Conservation (phyloP, 139 green algal species). For the Chlamydomonas sphaeroides region DNA sequence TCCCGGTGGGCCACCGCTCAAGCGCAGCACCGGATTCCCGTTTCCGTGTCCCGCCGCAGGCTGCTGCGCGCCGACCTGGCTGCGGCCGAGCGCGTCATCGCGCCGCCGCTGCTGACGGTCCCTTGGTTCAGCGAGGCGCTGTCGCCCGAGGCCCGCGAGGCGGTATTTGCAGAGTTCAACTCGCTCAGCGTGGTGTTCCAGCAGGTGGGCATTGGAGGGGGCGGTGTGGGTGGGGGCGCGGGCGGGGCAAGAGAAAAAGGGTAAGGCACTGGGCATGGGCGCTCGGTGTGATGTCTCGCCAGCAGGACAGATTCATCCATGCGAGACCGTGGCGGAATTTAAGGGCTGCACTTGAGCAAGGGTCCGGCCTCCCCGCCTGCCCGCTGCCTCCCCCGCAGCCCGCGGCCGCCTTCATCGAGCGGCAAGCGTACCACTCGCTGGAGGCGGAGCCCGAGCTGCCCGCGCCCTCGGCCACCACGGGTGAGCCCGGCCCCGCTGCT, state of each 20-base stretch:
- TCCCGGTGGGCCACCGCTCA: no score
- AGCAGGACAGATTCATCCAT: no score
- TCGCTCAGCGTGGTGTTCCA: constrained; percentile 87
- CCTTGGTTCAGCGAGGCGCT: constrained; percentile 79
- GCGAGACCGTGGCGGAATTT: no score
- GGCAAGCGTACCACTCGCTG: constrained; percentile 22
- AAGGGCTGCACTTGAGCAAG: no score
- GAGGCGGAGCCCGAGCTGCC: constrained; percentile 42
- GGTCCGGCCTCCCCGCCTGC: background rate
- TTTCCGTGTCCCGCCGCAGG: no score
- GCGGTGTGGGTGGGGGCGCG: no score
- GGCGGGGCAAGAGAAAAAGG: no score
- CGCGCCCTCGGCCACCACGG: background rate
- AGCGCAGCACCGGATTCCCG: no score
- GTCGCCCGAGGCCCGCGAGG: constrained; percentile 70
- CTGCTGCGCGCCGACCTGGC: constrained; percentile 75
- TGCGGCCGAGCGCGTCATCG: constrained; percentile 68
- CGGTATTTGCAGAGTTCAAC: constrained; percentile 97
- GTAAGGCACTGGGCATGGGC: no score
- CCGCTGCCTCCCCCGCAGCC: background rate
- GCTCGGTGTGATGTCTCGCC: no score
- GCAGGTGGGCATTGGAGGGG: constrained; percentile 25
- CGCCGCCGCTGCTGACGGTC: constrained; percentile 82
- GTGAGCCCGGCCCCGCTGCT: no score
- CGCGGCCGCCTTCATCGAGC: constrained; percentile 25